These are phyloP conservation scores for Uronychia binucleata DNA, from an alignment of 73 alveolate genomes.

Conservation along the genomic window DNA sequence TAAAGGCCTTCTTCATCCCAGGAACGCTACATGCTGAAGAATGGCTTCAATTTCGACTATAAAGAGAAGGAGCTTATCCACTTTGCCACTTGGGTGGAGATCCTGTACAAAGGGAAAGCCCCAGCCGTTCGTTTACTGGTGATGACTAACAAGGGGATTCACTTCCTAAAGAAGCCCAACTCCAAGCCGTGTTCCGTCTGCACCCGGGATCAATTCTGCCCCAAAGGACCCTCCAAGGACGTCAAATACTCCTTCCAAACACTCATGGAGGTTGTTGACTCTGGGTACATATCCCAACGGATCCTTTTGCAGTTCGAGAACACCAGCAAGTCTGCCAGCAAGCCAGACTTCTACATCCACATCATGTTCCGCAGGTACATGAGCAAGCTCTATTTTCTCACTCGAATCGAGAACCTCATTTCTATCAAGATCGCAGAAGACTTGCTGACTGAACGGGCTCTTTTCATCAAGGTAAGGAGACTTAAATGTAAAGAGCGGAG, in stretches of 20 bases:
- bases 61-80: neutral
- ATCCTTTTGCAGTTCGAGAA: neutral
- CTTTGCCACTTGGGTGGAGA: neutral
- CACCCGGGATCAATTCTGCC: neutral
- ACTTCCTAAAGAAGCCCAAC: neutral
- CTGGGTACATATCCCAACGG: neutral
- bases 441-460: neutral
- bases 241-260: neutral
- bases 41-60: neutral
- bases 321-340: neutral
- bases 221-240: neutral
- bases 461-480: neutral
- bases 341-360: neutral
- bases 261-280: neutral
- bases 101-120: neutral
- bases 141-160: neutral
- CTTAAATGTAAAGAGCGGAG: neutral
- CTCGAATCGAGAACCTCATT: neutral
- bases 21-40: neutral
- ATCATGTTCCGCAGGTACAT: neutral
- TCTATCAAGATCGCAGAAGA: neutral
- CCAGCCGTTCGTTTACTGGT: neutral
- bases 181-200: neutral
- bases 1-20: neutral
- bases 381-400: neutral